These are phyloP conservation scores for Meyerozyma athensensis DNA, from an alignment of 1,139 yeast genomes.

Conservation along the genomic window DNA sequence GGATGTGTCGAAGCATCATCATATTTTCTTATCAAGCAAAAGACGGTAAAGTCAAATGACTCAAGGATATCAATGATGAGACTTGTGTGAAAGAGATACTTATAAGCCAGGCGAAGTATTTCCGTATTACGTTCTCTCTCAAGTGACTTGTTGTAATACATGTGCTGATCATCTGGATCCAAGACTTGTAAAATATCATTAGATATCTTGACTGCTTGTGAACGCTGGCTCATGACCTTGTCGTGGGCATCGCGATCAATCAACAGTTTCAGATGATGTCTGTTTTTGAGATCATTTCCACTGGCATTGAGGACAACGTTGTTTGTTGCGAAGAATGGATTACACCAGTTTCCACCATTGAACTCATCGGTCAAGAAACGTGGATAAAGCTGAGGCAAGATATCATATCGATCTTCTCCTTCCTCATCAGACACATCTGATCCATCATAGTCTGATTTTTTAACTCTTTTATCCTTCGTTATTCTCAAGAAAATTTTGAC, in stretches of 20 bases:
- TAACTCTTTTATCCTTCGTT: conserved; percentile 30
- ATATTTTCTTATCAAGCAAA: conserved; percentile 30
- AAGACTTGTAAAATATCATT: conserved; percentile 39
- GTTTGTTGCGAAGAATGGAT: conserved; percentile 51
- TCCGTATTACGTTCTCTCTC: conserved; percentile 50
- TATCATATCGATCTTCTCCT: conserved; percentile 33
- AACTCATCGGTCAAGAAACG: conserved; percentile 59
- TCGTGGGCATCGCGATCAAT: conserved; percentile 48
- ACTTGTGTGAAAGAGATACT: conserved; percentile 46
- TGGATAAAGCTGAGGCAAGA: conserved; percentile 64
- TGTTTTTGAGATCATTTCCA: conserved; percentile 42
- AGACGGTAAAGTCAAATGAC: conserved; percentile 59
- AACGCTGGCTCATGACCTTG: conserved; percentile 29
- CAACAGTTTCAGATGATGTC: conserved; percentile 41
- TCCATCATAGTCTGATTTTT: conserved; percentile 34
- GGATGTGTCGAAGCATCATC: not conserved
- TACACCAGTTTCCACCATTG: conserved; percentile 73
- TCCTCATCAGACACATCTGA: conserved; percentile 33
- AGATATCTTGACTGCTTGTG: conserved; percentile 35
- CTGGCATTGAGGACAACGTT: conserved; percentile 39
- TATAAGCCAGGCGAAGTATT: conserved; percentile 49
- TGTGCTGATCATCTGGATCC: conserved; percentile 30
- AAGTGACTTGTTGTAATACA: conserved; percentile 28
- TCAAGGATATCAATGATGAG: conserved; percentile 51
- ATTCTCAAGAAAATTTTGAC: conserved; percentile 26